Evolutionary conservation across 305 asterid species (phyloP).

Genomic region (Solanum hybrid): DNA sequence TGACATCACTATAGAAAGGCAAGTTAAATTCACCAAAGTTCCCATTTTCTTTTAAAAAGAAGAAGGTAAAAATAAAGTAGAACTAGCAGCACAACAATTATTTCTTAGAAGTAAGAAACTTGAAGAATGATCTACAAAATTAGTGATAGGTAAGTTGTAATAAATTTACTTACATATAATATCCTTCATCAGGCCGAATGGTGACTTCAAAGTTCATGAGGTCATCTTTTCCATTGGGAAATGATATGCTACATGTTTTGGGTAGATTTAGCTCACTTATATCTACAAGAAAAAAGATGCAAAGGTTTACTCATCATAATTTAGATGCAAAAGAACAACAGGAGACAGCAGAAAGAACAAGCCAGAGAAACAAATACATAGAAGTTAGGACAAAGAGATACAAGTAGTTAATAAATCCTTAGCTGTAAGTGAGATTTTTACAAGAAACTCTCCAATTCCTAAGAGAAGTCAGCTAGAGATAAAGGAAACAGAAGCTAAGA

Average conservation of each 20-base stretch:
- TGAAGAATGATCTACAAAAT: not conserved
- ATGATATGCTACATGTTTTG: slow-evolving; percentile 70
- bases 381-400: not conserved
- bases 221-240: slow-evolving; percentile 94
- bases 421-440: not conserved
- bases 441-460: not conserved
- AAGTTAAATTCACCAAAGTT: not conserved
- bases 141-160: not conserved
- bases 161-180: slow-evolving; percentile 50
- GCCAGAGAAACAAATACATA: not conserved
- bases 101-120: not conserved
- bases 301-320: not conserved
- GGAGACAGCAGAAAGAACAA: not conserved
- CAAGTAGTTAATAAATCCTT: not conserved
- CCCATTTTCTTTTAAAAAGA: not conserved
- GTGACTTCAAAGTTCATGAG: slow-evolving; percentile 98
- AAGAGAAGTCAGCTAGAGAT: not conserved
- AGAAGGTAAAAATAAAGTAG: not conserved
- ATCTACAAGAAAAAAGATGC: slow-evolving; percentile 30
- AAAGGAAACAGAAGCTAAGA: not conserved
- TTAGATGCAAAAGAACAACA: not conserved
- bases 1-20: not conserved
- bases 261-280: slow-evolving; percentile 90
- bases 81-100: not conserved
- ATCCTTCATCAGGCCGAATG: slow-evolving; percentile 93